Conservation (phyloP, 1,139 yeast species). For the Komagataea norvegica region DNA sequence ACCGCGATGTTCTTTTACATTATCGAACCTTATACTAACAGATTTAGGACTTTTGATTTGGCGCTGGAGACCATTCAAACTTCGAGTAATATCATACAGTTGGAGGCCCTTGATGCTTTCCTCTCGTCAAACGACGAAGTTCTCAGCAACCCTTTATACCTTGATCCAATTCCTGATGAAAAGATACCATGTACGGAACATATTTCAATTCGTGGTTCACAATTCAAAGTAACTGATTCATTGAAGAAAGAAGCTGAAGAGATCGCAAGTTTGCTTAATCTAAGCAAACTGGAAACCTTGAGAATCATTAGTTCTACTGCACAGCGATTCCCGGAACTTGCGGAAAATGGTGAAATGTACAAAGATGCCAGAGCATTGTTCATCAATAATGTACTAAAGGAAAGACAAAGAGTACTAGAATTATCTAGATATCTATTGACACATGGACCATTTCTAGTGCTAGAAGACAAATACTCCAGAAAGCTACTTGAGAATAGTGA, state of each 20-base stretch:
- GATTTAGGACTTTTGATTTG: constrained; percentile 21
- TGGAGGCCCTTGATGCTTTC: constrained; percentile 44
- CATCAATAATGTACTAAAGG: constrained; percentile 38
- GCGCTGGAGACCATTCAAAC: constrained; percentile 18
- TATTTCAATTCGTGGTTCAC: constrained; percentile 18
- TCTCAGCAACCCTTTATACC: constrained; percentile 37
- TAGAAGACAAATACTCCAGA: constrained; percentile 23
- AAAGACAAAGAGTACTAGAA: constrained; percentile 35
- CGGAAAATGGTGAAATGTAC: background rate
- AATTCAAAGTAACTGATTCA: constrained; percentile 9
- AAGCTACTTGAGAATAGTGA: constrained; percentile 28
- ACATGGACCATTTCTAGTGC: constrained; percentile 14
- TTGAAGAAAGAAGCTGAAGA: constrained; percentile 26
- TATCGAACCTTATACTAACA: constrained; percentile 9
- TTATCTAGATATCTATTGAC: constrained; percentile 17
- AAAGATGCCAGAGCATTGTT: constrained; percentile 24
- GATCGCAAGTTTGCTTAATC: constrained; percentile 31
- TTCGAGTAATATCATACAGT: constrained; percentile 15
- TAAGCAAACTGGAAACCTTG: constrained; percentile 41
- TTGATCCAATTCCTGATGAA: constrained; percentile 17
- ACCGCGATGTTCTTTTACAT: too few species aligned
- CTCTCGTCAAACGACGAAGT: constrained; percentile 34
- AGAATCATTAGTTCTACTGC: constrained; percentile 42
- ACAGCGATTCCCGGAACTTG: constrained; percentile 36
- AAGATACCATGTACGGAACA: constrained; percentile 12